These are phyloP conservation scores for Melampsora larici-populina DNA, from an alignment of 1,284 basidiomycete species.

Conservation along the genomic window DNA sequence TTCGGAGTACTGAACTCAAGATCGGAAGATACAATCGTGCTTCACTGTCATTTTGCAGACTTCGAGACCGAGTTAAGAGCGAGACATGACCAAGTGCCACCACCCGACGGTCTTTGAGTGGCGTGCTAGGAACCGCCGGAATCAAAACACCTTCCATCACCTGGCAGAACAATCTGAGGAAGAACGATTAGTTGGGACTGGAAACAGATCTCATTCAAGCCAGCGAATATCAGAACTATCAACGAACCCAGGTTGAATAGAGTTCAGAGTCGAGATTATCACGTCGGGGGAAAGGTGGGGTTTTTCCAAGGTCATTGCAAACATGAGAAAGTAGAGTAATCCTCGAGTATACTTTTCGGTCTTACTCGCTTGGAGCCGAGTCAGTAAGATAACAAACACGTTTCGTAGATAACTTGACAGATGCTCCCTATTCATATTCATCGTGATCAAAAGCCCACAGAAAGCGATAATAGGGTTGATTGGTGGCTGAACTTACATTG, in stretches of 20 bases:
- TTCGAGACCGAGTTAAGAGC: slow-evolving; percentile 67
- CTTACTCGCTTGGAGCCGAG: slow-evolving; percentile 78
- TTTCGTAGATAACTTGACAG: slow-evolving; percentile 73
- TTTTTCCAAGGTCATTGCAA: slow-evolving; percentile 69
- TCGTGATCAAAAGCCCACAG: neutral
- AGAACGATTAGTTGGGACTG: neutral
- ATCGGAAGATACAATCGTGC: slow-evolving; percentile 61
- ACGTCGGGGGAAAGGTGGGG: slow-evolving; percentile 70
- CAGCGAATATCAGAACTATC: neutral
- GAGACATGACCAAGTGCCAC: slow-evolving; percentile 77
- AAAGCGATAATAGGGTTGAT: neutral
- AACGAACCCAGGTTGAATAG: slow-evolving; percentile 67
- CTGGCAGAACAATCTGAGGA: slow-evolving; percentile 67
- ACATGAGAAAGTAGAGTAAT: slow-evolving; percentile 75
- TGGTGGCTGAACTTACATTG: slow-evolving; percentile 9
- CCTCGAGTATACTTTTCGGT: slow-evolving; percentile 84
- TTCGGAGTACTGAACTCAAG: slow-evolving; percentile 70
- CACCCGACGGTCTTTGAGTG: slow-evolving; percentile 75
- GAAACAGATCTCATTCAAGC: neutral
- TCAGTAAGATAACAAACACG: slow-evolving; percentile 76
- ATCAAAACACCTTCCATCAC: slow-evolving; percentile 74
- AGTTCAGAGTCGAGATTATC: slow-evolving; percentile 71
- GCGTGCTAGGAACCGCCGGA: slow-evolving; percentile 75
- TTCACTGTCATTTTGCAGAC: slow-evolving; percentile 32
- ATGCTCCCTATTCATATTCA: slow-evolving; percentile 58